Base-by-base conservation (phyloP, 768 basidiomycete species). In the Mycena galopus region DNA sequence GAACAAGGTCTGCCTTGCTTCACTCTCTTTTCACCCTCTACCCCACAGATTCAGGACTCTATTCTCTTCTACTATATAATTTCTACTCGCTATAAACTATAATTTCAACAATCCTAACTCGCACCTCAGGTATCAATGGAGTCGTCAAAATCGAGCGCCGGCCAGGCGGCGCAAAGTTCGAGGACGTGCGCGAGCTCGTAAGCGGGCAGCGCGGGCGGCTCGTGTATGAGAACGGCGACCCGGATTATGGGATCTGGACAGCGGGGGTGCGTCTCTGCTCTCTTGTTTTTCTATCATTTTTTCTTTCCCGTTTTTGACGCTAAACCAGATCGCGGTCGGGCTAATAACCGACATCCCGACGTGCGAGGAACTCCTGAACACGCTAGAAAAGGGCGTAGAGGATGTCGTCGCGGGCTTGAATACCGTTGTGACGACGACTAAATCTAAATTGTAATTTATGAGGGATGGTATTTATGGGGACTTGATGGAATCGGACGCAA, bases 201-300 rank as follows among this genome's bases (percentile, higher is more conserved):
- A 87, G 92, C 12, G 94, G 93, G 17, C 86, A 82, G 27, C 86
- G 94, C 75, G 91, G 95, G 71, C 87, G 88, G 65, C 71, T 87
- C 56, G 95, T 96, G 4, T 96, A 95, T 79, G 94, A 95, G 78
- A 88, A 79, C 2, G 96, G 97, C 10, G 96, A 98, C 77, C 84
- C 90, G 0, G 95, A 98, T 73, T 90, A 92, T 76, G 97, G 96
- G 5, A 92, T 97, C 58, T 97, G 96, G 96, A 88, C 82, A 67
- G 90, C 90, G 23, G 92, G 93, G 2, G 73, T 75, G 29, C 12
- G 66, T 57, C 16, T 23, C 32, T 44, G 4, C 7, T 32, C 32
- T 21, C 16, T 19, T 27, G 9, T 30, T 59, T 5, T 11, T 57
- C 11, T 42, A 16, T 10, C 14, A 6, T 37, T 6, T 37, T 37